Evolutionary conservation across 768 basidiomycete species (phyloP), one percentile per base, ranked within the genome.

Genomic region (Psilocybe cubensis): DNA sequence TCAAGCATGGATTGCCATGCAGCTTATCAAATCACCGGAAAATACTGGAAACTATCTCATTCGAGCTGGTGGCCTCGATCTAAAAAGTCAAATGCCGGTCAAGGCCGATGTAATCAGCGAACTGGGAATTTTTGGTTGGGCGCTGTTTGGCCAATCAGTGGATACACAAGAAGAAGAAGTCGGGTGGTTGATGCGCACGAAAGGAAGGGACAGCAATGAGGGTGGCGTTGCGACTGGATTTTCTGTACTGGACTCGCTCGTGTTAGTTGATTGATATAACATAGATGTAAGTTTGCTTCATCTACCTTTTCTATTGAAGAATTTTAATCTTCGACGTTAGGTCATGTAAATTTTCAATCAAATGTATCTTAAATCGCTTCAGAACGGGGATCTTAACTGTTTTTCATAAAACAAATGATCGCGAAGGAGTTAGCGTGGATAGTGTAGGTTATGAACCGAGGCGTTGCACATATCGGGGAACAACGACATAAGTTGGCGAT

Each of bases 1-100:
- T 7, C 81, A 85, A 60, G 94, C 91, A 2, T 99, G 96, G 92
- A 94, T 98, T 52, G 91, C 96, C 28, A 98, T 98, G 96, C 88
- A 90, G 58, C 76, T 98, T 63, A 99, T 99, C 60, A 75, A 78
- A 18, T 88, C 94, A 1, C 96, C 96, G 0, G 69, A 77, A 25
- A 83, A 83, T 2, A 64, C 84, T 12, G 78, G 83, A 6, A 91
- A 89, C 60, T 88, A 90, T 69, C 83, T 99, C 40, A 79, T 97
- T 20, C 85, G 90, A 29, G 86, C 92, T 6, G 89, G 89, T 1
- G 79, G 78, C 31, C 78, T 66, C 3, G 57, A 65, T 31, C 35
- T 55, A 3, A 58, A 66, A 11, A 66, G 64, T 54, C 70, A 78
- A 35, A 70, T 73, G 3, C 75, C 77, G 18, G 79, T 84, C 29